A percentile compares a stretch with the other conserved stretches of the same genome.
Evolutionary conservation across 2,329 filamentous ascomycete genomes (phyloP).

Genomic region (Aspergillus pseudotamarii): DNA sequence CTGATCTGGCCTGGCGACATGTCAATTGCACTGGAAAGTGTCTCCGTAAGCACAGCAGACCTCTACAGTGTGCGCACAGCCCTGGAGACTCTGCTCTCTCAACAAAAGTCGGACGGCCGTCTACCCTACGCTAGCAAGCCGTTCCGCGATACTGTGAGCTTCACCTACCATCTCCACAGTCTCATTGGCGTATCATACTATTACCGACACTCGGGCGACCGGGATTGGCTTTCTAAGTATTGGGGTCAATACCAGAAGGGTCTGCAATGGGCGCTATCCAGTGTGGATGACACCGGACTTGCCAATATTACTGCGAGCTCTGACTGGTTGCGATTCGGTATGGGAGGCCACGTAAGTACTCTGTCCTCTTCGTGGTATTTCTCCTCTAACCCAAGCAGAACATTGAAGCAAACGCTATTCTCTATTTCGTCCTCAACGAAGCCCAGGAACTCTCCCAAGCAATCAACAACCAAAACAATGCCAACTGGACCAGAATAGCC

Average conservation of each 20-base stretch:
- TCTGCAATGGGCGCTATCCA: slow-evolving; percentile 45
- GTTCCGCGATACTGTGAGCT: slow-evolving; percentile 44
- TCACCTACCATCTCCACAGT: slow-evolving; percentile 60
- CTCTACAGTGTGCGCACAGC: slow-evolving; percentile 55
- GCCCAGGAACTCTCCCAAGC: slow-evolving; percentile 24
- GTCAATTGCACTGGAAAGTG: slow-evolving; percentile 57
- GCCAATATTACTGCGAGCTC: slow-evolving; percentile 49
- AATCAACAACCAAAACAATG: slow-evolving; percentile 22
- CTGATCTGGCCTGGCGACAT: slow-evolving; percentile 65
- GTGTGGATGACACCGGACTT: slow-evolving; percentile 47
- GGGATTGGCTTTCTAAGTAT: slow-evolving; percentile 42
- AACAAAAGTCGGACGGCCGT: slow-evolving; percentile 48
- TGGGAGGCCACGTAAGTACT: slow-evolving; percentile 48
- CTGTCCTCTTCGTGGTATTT: no score
- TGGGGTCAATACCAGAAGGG: slow-evolving; percentile 51
- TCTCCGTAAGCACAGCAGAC: slow-evolving; percentile 59
- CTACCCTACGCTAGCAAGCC: slow-evolving; percentile 57
- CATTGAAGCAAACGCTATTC: slow-evolving; percentile 47
- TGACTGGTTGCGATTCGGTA: slow-evolving; percentile 55
- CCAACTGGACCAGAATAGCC: slow-evolving; percentile 25
- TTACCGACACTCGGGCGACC: slow-evolving; percentile 47
- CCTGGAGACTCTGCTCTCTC: slow-evolving; percentile 51
- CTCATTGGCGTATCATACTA: slow-evolving; percentile 51
- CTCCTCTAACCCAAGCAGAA: slow-evolving; percentile 13
- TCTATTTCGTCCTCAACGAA: slow-evolving; percentile 40